Base-by-base conservation (phyloP, 169 alveolate genomes). In the Plasmodium gonderi region DNA sequence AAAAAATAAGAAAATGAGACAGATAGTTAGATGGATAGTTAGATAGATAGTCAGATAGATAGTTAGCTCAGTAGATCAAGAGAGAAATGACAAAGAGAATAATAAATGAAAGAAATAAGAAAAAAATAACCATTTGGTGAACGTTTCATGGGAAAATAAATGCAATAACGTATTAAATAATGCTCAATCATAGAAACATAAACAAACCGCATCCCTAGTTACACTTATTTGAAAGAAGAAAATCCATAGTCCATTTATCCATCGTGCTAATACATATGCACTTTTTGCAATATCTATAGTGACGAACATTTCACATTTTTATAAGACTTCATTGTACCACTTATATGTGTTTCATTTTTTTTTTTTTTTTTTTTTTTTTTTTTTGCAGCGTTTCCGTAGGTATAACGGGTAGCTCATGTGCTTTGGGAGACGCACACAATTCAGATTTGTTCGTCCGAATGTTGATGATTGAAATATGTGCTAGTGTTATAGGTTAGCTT, bases 341-440 rank as follows among this genome's bases (percentile, higher is more conserved):
- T 14, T 20, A 17, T 6, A 20, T n/a, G 9, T 23, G 23, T 14
- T 75, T 40, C 4, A 8, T 9, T 23, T 49, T 31, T 67, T 67
- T 60, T 76, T 29, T 69, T 51, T 51, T 4, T 38, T n/a, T 14
- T 11, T 2, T n/a, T 7, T 42, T 31, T 14, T 29, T 29, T 74
- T 17, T 65, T 42, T 89, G 72, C 89, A 96, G 98, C 11, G 95
- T 99, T 82, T 97, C 99, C 79, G 99, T 99, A 72, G 99, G 99
- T 12, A 98, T 99, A 75, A 98, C 99, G 42, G 99, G 99, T 3
- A 98, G 99, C 79, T 99, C 99, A 72, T 98, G 99, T 64, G 99
- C 99, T 9, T 94, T 99, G 65, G 99, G 99, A 67, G 99, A 99
- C 96, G 99, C 99, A 11, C 99, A 99, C 97, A 97, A 97, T 67